phyloP scores from a whole-genome alignment of 768 basidiomycete species.

The Lyophyllum semitale region DNA sequence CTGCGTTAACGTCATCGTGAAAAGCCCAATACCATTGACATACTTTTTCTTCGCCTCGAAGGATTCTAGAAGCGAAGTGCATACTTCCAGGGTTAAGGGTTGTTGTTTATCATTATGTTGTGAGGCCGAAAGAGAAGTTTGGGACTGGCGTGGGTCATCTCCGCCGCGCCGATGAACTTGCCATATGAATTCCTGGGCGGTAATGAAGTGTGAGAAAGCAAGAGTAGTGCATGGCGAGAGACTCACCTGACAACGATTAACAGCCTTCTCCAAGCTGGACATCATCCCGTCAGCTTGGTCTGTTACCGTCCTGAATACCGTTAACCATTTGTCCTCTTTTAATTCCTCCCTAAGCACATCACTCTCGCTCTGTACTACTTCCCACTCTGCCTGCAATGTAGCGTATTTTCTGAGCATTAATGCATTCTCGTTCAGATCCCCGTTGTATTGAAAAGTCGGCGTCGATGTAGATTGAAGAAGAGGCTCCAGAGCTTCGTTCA shows the following conservation, averaged over 20 bases:
- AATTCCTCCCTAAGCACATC: constrained; percentile 86
- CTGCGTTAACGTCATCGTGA: not conserved
- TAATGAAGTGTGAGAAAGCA: constrained; percentile 8
- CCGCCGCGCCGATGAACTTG: constrained; percentile 66
- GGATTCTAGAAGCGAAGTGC: constrained; percentile 66
- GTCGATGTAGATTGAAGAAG: constrained; percentile 50
- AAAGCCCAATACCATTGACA: not conserved
- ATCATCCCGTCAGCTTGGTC: constrained; percentile 99
- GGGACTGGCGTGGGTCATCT: constrained; percentile 46
- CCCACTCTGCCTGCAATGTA: constrained; percentile 77
- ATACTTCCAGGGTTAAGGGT: constrained; percentile 60
- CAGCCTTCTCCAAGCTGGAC: constrained; percentile 91
- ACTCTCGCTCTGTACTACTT: constrained; percentile 75
- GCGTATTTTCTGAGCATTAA: constrained; percentile 74
- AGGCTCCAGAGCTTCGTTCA: constrained; percentile 68
- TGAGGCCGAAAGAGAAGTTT: constrained; percentile 46
- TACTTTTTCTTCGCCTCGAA: constrained; percentile 91
- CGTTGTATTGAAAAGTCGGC: constrained; percentile 42
- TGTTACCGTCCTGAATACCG: constrained; percentile 90
- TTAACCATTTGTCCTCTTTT: constrained; percentile 96
- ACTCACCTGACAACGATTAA: constrained; percentile 84
- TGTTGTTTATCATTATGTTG: constrained; percentile 47
- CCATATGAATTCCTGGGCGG: constrained; percentile 77
- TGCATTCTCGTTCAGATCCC: constrained; percentile 41
- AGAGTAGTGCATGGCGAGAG: not conserved